A percentile compares a stretch with the other conserved stretches of the same genome.
Conservation (phyloP, 2,329 filamentous ascomycete genomes). For the Diaporthe citriasiana region DNA sequence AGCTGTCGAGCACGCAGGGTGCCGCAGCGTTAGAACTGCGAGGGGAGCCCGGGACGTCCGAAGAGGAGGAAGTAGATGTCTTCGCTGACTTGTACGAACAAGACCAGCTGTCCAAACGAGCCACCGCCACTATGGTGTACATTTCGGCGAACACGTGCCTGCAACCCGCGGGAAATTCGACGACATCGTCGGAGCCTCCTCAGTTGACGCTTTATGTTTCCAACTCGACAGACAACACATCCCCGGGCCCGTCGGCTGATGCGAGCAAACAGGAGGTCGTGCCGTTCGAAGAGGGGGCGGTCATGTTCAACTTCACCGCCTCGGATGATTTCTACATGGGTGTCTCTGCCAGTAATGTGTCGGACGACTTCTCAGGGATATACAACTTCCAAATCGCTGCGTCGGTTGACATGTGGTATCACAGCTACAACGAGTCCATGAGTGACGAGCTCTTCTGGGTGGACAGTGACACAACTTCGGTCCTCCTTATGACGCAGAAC, state of each 20-base stretch:
- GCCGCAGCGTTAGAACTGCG: slow-evolving; percentile 38
- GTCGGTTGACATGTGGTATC: slow-evolving; percentile 84
- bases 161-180: slow-evolving; percentile 73
- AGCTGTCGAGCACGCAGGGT: slow-evolving; percentile 61
- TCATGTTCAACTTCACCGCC: slow-evolving; percentile 72
- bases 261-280: slow-evolving; percentile 59
- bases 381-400: slow-evolving; percentile 88
- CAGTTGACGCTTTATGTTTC: slow-evolving; percentile 87
- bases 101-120: slow-evolving; percentile 43
- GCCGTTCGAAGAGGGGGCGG: slow-evolving; percentile 78
- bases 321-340: slow-evolving; percentile 81
- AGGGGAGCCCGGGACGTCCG: slow-evolving; percentile 22
- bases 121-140: slow-evolving; percentile 70
- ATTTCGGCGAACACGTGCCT: slow-evolving; percentile 89
- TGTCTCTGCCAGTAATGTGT: slow-evolving; percentile 77
- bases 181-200: slow-evolving; percentile 66
- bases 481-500: slow-evolving; percentile 83
- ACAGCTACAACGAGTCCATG: slow-evolving; percentile 69
- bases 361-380: slow-evolving; percentile 70
- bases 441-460: slow-evolving; percentile 77
- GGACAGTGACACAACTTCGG: slow-evolving; percentile 85
- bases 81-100: slow-evolving; percentile 42
- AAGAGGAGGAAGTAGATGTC: slow-evolving; percentile 42
- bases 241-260: slow-evolving; percentile 73
- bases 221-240: slow-evolving; percentile 71